These are phyloP conservation scores for Allium cepa DNA, from an alignment of 106 monocot genomes.

Conservation along the genomic window DNA sequence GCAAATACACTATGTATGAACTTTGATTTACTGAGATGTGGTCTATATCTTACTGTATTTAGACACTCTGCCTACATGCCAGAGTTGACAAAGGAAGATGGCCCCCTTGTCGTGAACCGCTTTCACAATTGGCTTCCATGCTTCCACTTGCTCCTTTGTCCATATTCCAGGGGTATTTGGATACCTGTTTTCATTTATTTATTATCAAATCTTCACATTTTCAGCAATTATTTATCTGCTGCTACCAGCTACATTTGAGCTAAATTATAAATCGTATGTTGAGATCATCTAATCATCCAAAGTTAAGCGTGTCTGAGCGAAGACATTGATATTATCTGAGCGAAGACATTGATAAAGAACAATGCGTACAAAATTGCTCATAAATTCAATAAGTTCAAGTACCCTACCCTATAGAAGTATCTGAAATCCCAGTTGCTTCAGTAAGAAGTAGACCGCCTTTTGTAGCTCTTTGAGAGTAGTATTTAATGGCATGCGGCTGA, in stretches of 20 bases:
- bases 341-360: not conserved
- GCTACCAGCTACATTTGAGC: too few relatives aligned
- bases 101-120: constrained; percentile 63
- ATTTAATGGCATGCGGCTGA: constrained; percentile 19
- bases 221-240: too few relatives aligned
- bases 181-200: too few relatives aligned
- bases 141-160: constrained; percentile 44
- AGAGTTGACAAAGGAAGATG: constrained; percentile 62
- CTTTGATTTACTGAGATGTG: constrained; percentile 13
- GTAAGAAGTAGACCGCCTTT: constrained; percentile 23
- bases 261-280: too few relatives aligned
- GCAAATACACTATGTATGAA: not conserved
- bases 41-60: constrained; percentile 37
- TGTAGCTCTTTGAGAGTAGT: constrained; percentile 29
- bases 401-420: constrained; percentile 15
- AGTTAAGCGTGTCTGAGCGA: too few relatives aligned
- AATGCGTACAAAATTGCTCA: not conserved
- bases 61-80: constrained; percentile 21
- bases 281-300: too few relatives aligned
- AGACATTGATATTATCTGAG: too few relatives aligned
- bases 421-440: constrained; percentile 22
- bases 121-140: constrained; percentile 71
- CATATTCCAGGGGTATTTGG: too few relatives aligned
- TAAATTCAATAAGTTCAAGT: not conserved
- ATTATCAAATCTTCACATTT: too few relatives aligned